A percentile compares a stretch with the other conserved stretches of the same genome.
phyloP scores from a whole-genome alignment of 2,329 filamentous ascomycete genomes.

The Ustulina deusta region DNA sequence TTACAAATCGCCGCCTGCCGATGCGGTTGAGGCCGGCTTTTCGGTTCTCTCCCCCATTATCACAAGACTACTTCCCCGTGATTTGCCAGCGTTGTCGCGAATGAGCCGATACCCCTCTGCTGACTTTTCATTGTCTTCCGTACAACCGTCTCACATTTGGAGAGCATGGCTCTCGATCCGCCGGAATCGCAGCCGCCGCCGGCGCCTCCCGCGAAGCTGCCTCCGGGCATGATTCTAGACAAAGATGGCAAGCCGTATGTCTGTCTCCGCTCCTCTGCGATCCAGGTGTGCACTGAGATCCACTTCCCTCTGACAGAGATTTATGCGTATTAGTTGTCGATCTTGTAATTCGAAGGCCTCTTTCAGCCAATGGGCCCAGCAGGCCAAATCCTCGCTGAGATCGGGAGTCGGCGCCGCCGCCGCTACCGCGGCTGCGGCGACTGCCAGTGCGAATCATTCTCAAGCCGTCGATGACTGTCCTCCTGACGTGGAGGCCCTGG shows the following conservation, averaged over 20 bases:
- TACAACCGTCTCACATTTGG: neutral
- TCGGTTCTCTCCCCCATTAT: constrained; percentile 3
- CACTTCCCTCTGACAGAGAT: constrained; percentile 19
- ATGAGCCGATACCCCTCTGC: constrained; percentile 31
- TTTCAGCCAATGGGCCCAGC: constrained; percentile 71
- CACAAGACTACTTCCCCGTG: constrained; percentile 17
- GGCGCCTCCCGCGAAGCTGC: constrained; percentile 63
- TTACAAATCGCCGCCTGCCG: constrained; percentile 45
- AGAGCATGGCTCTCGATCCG: constrained; percentile 55
- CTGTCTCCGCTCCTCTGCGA: constrained; percentile 33
- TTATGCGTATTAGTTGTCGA: constrained; percentile 67
- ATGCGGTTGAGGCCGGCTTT: constrained; percentile 30
- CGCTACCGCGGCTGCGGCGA: constrained; percentile 52
- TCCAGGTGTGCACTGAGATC: neutral
- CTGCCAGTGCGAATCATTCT: constrained; percentile 41
- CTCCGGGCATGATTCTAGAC: constrained; percentile 79
- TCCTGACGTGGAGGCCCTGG: constrained; percentile 87
- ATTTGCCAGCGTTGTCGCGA: constrained; percentile 26
- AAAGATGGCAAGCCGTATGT: constrained; percentile 89
- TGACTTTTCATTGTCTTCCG: neutral
- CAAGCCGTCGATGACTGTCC: constrained; percentile 77
- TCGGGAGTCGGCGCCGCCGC: constrained; percentile 51
- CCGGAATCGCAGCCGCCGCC: constrained; percentile 48
- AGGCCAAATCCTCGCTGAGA: constrained; percentile 60
- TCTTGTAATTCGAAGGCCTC: constrained; percentile 74